Conservation (phyloP, 1,284 basidiomycete genomes). For the Ganoderma sinense region DNA sequence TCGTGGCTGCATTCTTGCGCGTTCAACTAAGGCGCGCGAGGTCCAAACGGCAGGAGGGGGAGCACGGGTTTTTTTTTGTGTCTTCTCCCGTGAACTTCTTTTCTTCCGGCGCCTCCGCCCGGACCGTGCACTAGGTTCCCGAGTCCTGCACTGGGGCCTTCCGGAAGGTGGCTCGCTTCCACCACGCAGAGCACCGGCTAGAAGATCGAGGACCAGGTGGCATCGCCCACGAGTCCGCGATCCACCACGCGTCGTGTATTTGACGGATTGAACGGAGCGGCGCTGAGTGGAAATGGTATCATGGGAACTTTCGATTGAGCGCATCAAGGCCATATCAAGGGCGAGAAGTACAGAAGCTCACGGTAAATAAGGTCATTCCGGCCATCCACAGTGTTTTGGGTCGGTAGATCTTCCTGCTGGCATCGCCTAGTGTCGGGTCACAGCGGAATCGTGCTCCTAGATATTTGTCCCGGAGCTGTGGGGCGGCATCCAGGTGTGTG, state of each 20-base stretch:
- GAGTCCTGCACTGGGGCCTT: neutral
- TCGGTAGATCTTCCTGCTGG: neutral
- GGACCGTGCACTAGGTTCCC: neutral
- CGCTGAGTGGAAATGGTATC: conserved; percentile 1
- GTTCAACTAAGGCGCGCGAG: neutral
- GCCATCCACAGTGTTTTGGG: neutral
- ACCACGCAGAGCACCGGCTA: neutral
- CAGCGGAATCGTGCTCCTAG: neutral
- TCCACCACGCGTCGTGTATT: neutral
- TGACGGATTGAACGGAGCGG: conserved; percentile 1
- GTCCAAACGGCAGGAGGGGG: neutral
- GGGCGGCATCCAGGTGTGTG: neutral
- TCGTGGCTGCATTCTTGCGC: neutral
- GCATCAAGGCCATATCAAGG: neutral
- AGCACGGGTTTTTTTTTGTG: neutral
- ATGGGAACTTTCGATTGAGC: conserved; percentile 1
- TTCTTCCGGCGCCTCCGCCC: neutral
- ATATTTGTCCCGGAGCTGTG: neutral
- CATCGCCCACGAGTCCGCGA: conserved; percentile 2
- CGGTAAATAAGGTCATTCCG: neutral
- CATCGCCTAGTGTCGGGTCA: too few relatives aligned
- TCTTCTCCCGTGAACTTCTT: conserved; percentile 4
- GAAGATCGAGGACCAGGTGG: neutral
- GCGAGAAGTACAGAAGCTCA: neutral
- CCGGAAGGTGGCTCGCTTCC: neutral